Evolutionary conservation across 305 asterid species (phyloP), one percentile per base, ranked within the genome.

Genomic region (Fraxinus paxiana): DNA sequence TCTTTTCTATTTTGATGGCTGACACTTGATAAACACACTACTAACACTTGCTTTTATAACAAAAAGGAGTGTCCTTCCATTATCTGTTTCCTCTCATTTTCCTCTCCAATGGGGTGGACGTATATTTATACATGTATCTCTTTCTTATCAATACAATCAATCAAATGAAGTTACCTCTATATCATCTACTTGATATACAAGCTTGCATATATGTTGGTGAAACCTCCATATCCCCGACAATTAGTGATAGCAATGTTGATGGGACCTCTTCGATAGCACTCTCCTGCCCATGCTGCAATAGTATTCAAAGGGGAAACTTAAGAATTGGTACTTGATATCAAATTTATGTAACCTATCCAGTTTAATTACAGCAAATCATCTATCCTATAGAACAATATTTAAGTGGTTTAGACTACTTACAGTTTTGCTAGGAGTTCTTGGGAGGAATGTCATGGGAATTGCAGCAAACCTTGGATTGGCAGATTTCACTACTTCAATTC

Each of bases 401-500:
- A 33, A 70, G 79, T 48, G 37, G 70, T 80, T 61, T 22, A 54
- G 63, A 81, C 71, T 80, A 81, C 92, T 87, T 86, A 91, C 96
- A 56, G 48, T 79, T 86, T 77, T 84, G 80, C 76, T 79, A 41
- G 87, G 90, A 81, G 77, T 82, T 84, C 75, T 26, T 48, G 79
- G 73, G 51, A 82, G 80, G 81, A 54, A 43, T 61, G 83, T 79
- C 8, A 79, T 75, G 46, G 85, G 87, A 75, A 79, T 72, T 80
- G 83, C 65, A 75, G 87, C 82, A 34, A 54, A 78, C 80, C 84
- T 76, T 46, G 86, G 79, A 73, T 82, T 82, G 73, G 83, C 41
- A 75, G 87, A 71, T 85, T 88, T 90, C 71, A 78, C 79, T 54
- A 48, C 85, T 82, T 86, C 87, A 79, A 92, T 90, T 61, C 81